Base-by-base conservation (phyloP, 306 rosid genomes). In the Corylus heterophylla region DNA sequence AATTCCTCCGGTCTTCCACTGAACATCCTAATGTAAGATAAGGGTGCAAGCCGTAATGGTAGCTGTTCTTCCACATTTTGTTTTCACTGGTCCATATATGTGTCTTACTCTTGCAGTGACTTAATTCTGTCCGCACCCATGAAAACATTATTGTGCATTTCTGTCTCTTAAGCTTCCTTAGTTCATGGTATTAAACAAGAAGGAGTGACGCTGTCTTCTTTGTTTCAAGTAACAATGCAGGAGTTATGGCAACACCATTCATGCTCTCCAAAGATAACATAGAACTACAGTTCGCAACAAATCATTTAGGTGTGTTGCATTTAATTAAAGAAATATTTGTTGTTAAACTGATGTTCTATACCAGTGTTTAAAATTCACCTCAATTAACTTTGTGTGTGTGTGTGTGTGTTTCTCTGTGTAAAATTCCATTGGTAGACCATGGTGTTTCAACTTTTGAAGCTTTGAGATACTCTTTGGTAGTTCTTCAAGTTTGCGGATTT, bases 151-250 rank as follows among this genome's bases (percentile, higher is more conserved):
- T n/a, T 58, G 14, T 22, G n/a, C 45, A 39, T 64, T 39, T 64
- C 70, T 52, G 44, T 74, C 63, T 79, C 68, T 76, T 74, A 49
- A 71, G 62, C 66, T 0, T 69, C 66, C 76, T 77, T 22, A 58
- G 51, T 66, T 80, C 54, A 35, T 69, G 52, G 27, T 56, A 62
- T 63, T 61, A 50, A 22, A 61, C 4, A 18, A 75, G 42, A 18
- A 75, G 48, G 54, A 61, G 4, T 80, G n/a, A 90, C 54, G 54
- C 72, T 75, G 47, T 42, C 18, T 74, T 55, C 37, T 75, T 62
- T 86, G 71, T 80, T 85, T 74, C 77, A 83, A 94, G 98, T 85
- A 94, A 94, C 86, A 94, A 94, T 85, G 97, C 98, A 82, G 98
- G 97, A 78, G 70, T 92, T 70, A 80, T 85, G 88, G 97, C 95